Evolutionary conservation across 2,329 filamentous ascomycete species (phyloP).

Genomic region (Aschersonia sp.): DNA sequence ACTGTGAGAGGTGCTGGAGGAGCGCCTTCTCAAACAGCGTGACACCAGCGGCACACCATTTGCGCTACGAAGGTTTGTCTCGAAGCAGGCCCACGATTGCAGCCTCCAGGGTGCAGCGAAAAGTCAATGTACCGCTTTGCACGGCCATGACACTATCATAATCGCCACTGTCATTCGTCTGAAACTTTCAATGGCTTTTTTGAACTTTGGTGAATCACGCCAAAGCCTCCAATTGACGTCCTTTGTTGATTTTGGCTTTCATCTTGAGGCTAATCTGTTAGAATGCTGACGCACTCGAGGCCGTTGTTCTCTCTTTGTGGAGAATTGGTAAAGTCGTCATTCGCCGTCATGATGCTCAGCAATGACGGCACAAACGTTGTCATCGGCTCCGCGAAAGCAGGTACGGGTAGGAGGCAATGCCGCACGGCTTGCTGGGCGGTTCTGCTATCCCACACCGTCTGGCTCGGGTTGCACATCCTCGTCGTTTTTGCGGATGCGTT

Average conservation of each 20-base stretch:
- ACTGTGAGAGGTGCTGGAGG: no score
- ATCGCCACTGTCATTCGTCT: neutral
- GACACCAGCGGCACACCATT: no score
- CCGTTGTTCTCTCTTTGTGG: neutral
- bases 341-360: neutral
- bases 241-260: no score
- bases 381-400: neutral
- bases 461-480: neutral
- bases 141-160: neutral
- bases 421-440: no score
- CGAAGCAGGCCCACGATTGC: no score
- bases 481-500: neutral
- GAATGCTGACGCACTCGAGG: neutral
- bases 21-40: no score
- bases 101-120: no score
- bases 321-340: neutral
- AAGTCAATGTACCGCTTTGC: no score
- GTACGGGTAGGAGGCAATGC: no score
- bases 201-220: neutral
- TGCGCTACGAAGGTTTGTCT: no score
- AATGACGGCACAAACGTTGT: neutral
- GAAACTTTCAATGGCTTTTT: neutral
- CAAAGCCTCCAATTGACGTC: no score
- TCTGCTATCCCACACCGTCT: no score
- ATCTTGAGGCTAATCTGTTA: neutral